Conservation (phyloP, 2,329 filamentous ascomycete species). For the Ascochyta pisi region DNA sequence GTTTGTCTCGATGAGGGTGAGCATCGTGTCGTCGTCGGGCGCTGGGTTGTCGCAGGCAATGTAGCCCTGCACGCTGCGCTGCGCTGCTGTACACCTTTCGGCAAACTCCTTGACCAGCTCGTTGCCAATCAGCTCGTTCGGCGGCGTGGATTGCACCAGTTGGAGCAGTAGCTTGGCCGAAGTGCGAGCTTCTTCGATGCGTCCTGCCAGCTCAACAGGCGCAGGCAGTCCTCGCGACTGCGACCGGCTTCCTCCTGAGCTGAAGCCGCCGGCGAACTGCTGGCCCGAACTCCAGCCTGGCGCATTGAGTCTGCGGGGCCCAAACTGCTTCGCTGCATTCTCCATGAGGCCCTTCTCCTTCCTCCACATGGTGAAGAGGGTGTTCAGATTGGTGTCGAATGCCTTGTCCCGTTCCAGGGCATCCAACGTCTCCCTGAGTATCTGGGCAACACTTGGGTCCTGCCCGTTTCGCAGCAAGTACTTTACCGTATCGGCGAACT, state of each 20-base stretch:
- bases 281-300: slow-evolving; percentile 49
- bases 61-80: slow-evolving; percentile 82
- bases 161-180: slow-evolving; percentile 93
- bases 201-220: slow-evolving; percentile 77
- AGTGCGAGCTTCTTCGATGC: slow-evolving; percentile 88
- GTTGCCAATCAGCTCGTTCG: slow-evolving; percentile 76
- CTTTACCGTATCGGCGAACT: slow-evolving; percentile 79
- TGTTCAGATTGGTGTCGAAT: slow-evolving; percentile 74
- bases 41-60: slow-evolving; percentile 79
- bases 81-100: slow-evolving; percentile 81
- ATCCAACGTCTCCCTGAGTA: slow-evolving; percentile 86
- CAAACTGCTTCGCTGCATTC: slow-evolving; percentile 41
- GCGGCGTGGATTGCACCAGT: slow-evolving; percentile 83
- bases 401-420: slow-evolving; percentile 74
- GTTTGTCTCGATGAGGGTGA: slow-evolving; percentile 91
- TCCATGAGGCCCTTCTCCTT: slow-evolving; percentile 71
- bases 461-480: slow-evolving; percentile 73
- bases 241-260: slow-evolving; percentile 27
- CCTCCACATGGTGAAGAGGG: slow-evolving; percentile 84
- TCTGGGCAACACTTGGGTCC: slow-evolving; percentile 81
- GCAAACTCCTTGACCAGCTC: slow-evolving; percentile 94
- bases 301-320: slow-evolving; percentile 53
- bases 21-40: slow-evolving; percentile 93
- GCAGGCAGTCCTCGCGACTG: slow-evolving; percentile 59
- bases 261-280: slow-evolving; percentile 30